Conservation (phyloP, 106 monocot genomes). For the Dioscorea alata region DNA sequence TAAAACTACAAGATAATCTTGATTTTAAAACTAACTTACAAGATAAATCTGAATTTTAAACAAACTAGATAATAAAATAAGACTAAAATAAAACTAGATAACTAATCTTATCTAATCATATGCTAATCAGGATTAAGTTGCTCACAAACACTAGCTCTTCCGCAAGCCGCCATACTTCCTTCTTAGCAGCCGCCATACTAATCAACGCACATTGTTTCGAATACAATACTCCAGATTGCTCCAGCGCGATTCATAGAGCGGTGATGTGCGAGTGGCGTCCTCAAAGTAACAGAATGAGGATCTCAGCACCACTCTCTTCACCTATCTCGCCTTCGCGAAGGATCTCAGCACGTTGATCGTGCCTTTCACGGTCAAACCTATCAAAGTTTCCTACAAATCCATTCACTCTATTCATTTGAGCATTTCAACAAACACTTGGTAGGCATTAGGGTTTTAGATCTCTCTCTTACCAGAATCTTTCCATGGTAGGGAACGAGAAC, state of each 20-base stretch:
- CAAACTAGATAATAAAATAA: too few relatives aligned
- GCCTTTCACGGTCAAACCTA: constrained; percentile 67
- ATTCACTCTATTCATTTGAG: not conserved
- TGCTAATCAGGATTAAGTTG: too few relatives aligned
- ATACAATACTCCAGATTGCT: constrained; percentile 75
- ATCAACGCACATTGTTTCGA: constrained; percentile 42
- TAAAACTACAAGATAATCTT: too few relatives aligned
- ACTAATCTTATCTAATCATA: too few relatives aligned
- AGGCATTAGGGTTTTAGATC: too few relatives aligned
- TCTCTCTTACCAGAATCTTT: constrained; percentile 31
- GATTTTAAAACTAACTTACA: too few relatives aligned
- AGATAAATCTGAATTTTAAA: too few relatives aligned
- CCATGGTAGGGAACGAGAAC: constrained; percentile 28
- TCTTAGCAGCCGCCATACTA: constrained; percentile 86
- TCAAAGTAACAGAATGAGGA: constrained; percentile 76
- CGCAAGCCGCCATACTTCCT: constrained; percentile 64
- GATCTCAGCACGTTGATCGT: constrained; percentile 71
- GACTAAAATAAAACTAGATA: too few relatives aligned
- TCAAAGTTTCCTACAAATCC: constrained; percentile 41
- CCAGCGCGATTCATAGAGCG: constrained; percentile 89
- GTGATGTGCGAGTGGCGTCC: constrained; percentile 31
- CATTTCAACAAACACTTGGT: not conserved
- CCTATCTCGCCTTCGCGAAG: constrained; percentile 43
- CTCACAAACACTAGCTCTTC: constrained; percentile 36
- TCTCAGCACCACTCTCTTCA: constrained; percentile 74